Evolutionary conservation across 2,329 filamentous ascomycete species (phyloP).

Genomic region (Pseudomassariella vexata): DNA sequence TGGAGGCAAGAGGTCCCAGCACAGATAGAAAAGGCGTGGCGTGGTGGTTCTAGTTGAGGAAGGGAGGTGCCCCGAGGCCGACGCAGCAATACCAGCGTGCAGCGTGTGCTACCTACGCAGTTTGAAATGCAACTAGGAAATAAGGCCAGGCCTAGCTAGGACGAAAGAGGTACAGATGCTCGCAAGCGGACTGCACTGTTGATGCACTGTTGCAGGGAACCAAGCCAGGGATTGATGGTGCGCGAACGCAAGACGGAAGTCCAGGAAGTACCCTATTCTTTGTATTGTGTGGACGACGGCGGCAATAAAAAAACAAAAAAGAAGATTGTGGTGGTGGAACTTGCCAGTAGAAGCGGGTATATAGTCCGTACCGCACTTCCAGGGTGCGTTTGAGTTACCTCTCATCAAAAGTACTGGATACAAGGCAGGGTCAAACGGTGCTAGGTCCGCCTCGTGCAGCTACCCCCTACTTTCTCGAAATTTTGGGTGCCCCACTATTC

Average conservation of each 20-base stretch:
- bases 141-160: constrained; percentile 2
- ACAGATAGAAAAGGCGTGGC: constrained; percentile 15
- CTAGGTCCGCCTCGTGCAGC: too few species aligned
- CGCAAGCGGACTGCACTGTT: constrained; percentile 1
- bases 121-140: constrained; percentile 5
- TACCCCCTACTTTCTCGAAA: constrained; percentile 2
- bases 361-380: too few species aligned
- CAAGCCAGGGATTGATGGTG: constrained; percentile 3
- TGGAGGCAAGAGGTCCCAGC: constrained; percentile 10
- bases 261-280: too few species aligned
- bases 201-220: constrained; percentile 1
- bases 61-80: constrained; percentile 14
- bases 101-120: too few species aligned
- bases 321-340: too few species aligned
- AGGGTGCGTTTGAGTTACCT: too few species aligned
- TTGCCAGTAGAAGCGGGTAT: too few species aligned
- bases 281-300: too few species aligned
- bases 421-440: too few species aligned
- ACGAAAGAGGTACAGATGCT: constrained; percentile 5
- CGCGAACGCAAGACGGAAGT: too few species aligned
- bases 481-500: constrained; percentile 7
- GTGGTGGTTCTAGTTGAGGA: constrained; percentile 13
- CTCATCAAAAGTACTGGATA: too few species aligned
- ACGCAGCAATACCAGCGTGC: constrained; percentile 9
- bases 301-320: too few species aligned